Evolutionary conservation across 176 grass and related monocot genomes (phyloP).

Genomic region (Musa acuminata): DNA sequence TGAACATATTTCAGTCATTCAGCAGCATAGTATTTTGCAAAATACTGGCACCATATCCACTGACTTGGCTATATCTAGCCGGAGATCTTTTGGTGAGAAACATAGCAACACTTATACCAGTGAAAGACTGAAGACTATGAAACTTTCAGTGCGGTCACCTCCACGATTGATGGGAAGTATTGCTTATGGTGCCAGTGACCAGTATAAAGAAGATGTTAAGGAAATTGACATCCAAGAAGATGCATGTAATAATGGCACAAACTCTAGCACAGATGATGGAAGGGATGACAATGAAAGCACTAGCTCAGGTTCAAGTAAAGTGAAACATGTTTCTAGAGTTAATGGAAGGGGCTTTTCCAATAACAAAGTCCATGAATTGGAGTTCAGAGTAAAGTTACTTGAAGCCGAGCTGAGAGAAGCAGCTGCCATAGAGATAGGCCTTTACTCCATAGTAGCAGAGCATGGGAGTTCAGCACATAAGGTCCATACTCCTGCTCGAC

Average conservation of each 20-base stretch:
- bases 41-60: constrained; percentile 21
- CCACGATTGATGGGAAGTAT: constrained; percentile 38
- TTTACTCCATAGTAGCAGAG: constrained; percentile 79
- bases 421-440: constrained; percentile 73
- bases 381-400: constrained; percentile 68
- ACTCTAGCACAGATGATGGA: constrained; percentile 28
- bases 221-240: constrained; percentile 52
- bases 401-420: constrained; percentile 86
- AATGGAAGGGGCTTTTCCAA: constrained; percentile 42
- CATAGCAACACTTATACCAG: constrained; percentile 60
- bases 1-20: constrained; percentile 35
- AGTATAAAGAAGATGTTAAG: constrained; percentile 64
- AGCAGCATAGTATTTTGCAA: constrained; percentile 25
- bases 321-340: constrained; percentile 41
- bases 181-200: constrained; percentile 34
- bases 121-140: constrained; percentile 60
- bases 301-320: constrained; percentile 13
- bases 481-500: constrained; percentile 84
- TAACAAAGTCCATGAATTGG: constrained; percentile 68
- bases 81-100: constrained; percentile 48
- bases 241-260: constrained; percentile 26
- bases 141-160: constrained; percentile 46
- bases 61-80: constrained; percentile 41
- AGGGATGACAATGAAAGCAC: constrained; percentile 33
- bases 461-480: constrained; percentile 93